A percentile compares a stretch with the other conserved stretches of the same genome.
Conservation (phyloP, 2,329 filamentous ascomycete species). For the Pseudocercospora cruenta region DNA sequence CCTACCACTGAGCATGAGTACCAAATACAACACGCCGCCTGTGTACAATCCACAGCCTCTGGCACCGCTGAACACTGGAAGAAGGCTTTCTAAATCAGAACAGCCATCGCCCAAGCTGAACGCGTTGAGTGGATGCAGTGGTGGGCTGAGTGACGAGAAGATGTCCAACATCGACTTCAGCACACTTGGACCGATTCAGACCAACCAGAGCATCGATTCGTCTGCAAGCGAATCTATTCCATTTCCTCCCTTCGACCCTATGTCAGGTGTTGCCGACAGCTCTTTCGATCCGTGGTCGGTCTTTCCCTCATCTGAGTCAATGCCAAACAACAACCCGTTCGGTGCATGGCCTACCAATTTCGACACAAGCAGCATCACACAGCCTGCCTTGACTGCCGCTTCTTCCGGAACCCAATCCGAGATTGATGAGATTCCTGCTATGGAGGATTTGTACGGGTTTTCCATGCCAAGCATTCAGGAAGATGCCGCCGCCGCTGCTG, state of each 20-base stretch:
- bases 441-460: conserved; percentile 38
- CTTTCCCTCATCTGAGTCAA: conserved; percentile 34
- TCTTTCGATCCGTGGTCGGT: conserved; percentile 38
- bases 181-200: conserved; percentile 28
- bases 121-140: conserved; percentile 19
- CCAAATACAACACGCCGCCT: conserved; percentile 10
- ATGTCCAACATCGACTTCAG: conserved; percentile 34
- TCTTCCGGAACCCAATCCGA: conserved; percentile 45
- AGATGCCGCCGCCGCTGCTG: conserved; percentile 25
- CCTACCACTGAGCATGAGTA: conserved; percentile 43
- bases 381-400: conserved; percentile 43
- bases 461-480: conserved; percentile 40
- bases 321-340: conserved; percentile 40
- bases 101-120: conserved; percentile 36
- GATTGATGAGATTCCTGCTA: conserved; percentile 41
- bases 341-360: conserved; percentile 36
- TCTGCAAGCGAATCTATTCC: conserved; percentile 27
- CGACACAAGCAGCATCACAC: conserved; percentile 32
- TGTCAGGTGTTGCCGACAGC: conserved; percentile 33
- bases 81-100: conserved; percentile 38
- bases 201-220: conserved; percentile 32
- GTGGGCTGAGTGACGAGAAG: conserved; percentile 23
- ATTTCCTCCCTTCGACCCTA: conserved; percentile 30
- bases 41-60: conserved; percentile 14
- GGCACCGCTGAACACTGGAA: conserved; percentile 25